These are phyloP conservation scores for Phanerochaete sordida DNA, from an alignment of 768 basidiomycete species.

Conservation along the genomic window DNA sequence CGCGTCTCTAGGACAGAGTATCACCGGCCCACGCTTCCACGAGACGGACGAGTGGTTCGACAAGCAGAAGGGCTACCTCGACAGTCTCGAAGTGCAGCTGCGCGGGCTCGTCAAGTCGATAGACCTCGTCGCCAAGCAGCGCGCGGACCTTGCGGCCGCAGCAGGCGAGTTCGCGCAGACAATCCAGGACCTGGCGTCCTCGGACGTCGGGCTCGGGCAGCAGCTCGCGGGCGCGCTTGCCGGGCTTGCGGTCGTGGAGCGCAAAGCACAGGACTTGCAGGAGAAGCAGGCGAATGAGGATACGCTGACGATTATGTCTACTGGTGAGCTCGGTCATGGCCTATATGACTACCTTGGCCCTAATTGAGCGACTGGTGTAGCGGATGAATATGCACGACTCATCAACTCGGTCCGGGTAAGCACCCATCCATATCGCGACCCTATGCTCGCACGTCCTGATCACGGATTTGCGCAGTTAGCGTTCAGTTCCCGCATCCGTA, in stretches of 20 bases:
- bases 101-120: constrained; percentile 85
- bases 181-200: constrained; percentile 63
- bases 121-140: constrained; percentile 79
- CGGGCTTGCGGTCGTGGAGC: constrained; percentile 71
- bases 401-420: constrained; percentile 83
- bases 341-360: constrained; percentile 1
- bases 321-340: constrained; percentile 39
- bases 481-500: constrained; percentile 83
- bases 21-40: constrained; percentile 78
- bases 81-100: constrained; percentile 86
- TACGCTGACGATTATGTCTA: constrained; percentile 73
- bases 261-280: constrained; percentile 70
- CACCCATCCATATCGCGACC: no score
- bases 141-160: constrained; percentile 69
- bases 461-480: constrained; percentile 53
- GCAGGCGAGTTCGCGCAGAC: constrained; percentile 80
- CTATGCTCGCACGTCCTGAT: neutral
- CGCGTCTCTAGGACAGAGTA: constrained; percentile 75
- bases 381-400: constrained; percentile 91
- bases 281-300: constrained; percentile 79
- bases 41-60: constrained; percentile 98
- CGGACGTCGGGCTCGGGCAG: constrained; percentile 59
- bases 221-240: constrained; percentile 69
- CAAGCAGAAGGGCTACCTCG: constrained; percentile 77
- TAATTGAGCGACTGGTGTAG: constrained; percentile 24